These are phyloP conservation scores for Rhizophora apiculata DNA, from an alignment of 345 rosid genomes.

Conservation along the genomic window DNA sequence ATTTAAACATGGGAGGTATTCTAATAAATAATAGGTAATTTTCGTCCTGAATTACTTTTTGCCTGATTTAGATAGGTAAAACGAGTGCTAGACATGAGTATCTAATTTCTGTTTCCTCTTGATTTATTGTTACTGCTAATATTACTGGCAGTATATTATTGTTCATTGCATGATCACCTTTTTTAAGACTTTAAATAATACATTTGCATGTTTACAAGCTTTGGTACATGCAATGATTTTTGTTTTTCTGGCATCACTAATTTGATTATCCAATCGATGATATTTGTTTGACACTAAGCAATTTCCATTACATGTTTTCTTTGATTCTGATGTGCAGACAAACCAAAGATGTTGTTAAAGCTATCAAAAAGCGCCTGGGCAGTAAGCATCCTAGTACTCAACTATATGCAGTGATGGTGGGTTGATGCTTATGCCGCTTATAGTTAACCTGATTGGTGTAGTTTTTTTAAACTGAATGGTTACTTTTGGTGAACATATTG, in stretches of 20 bases:
- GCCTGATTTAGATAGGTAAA: too few relatives aligned
- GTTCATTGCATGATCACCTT: too few relatives aligned
- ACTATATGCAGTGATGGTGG: constrained; percentile 75
- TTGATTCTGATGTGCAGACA: constrained; percentile 45
- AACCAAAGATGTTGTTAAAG: constrained; percentile 79
- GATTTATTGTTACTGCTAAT: too few relatives aligned
- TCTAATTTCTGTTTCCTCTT: too few relatives aligned
- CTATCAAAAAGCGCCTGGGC: constrained; percentile 84
- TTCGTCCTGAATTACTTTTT: too few relatives aligned
- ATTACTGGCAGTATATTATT: too few relatives aligned
- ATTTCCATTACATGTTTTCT: constrained; percentile 2
- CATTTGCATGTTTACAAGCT: not conserved
- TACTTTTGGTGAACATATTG: not conserved
- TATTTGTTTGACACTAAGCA: not conserved
- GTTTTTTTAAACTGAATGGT: not conserved
- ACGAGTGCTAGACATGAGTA: too few relatives aligned
- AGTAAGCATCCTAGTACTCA: constrained; percentile 62
- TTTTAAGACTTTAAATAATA: too few relatives aligned
- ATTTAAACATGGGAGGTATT: too few relatives aligned
- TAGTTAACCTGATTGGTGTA: not conserved
- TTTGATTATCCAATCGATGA: not conserved
- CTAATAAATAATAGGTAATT: too few relatives aligned
- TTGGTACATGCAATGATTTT: not conserved
- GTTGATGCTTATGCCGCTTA: constrained; percentile 20
- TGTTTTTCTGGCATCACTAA: not conserved